Evolutionary conservation across 768 basidiomycete species (phyloP), one percentile per base, ranked within the genome.

Genomic region (Favolaschia claudopus): DNA sequence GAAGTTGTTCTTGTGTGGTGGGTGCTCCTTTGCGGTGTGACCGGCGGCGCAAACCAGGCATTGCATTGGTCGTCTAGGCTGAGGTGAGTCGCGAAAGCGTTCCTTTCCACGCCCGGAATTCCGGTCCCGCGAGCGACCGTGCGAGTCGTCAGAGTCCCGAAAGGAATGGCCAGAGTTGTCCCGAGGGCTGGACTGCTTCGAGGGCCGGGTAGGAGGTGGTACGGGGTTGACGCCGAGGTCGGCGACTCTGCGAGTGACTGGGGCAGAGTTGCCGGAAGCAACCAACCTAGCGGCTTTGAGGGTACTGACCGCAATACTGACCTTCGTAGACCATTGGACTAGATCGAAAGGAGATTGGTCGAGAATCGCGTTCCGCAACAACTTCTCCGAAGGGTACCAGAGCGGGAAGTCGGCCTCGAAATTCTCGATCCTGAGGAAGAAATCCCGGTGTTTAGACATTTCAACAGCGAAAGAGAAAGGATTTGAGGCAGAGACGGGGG

Each of bases 361-460:
- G n/a, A 9, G 28, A 5, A 56, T 48, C 7, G 27, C 33, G 46
- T 42, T 40, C 1, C 55, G 45, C 15, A 56, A 13, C 6, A 5
- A 8, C 7, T 48, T 48, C 17, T 56, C 55, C 1, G 28, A 24
- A 2, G 37, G 45, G 24, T 56, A 56, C 55, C 55, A 56, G 2
- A 48, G n/a, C 5, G 1, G 0, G 20, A 48, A 56, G 1, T 15
- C 17, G 6, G 0, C 4, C 13, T 56, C 55, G 32, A 56, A 56
- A 14, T 56, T 39, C 15, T 32, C 31, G 10, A 56, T 19, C 2
- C 17, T 27, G 7, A 20, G 20, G 8, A 55, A 13, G 15, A 39
- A 55, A 2, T 24, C 9, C 28, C 12, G 13, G 10, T 55, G 54
- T 7, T 40, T 46, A 4, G 8, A 5, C 54, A 47, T 47, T 12